Evolutionary conservation across 805 yeast genomes (phyloP).

Genomic region (Lipomyces kockii): DNA sequence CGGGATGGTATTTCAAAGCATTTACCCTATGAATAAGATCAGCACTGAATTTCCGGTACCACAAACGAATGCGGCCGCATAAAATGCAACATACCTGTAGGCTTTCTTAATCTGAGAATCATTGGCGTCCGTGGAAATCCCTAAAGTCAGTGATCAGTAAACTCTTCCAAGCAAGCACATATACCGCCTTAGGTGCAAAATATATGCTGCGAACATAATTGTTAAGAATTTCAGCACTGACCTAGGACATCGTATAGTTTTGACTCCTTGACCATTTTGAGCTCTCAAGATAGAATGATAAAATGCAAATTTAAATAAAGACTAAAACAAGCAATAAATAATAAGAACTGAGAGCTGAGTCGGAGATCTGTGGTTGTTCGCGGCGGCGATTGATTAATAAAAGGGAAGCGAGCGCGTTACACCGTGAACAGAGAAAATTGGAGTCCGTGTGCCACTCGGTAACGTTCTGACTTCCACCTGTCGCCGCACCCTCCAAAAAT

Average conservation of each 20-base stretch:
- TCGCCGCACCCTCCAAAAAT: background rate
- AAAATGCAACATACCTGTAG: conserved; percentile 48
- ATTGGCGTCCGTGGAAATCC: conserved; percentile 57
- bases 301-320: background rate
- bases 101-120: conserved; percentile 74
- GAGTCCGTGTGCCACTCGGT: background rate
- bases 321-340: background rate
- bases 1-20: conserved; percentile 83
- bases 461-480: background rate
- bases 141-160: conserved; percentile 36
- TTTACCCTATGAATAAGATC: conserved; percentile 50
- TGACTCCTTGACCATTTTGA: conserved; percentile 69
- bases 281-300: background rate
- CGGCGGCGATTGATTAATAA: background rate
- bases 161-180: background rate
- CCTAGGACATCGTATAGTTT: conserved; percentile 67
- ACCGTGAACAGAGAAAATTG: conserved; percentile 1
- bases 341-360: background rate
- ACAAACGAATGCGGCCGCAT: background rate
- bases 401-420: background rate
- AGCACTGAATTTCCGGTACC: background rate
- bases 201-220: background rate
- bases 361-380: background rate
- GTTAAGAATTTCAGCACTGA: conserved; percentile 35
- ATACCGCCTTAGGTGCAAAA: background rate